phyloP scores from a whole-genome alignment of 73 alveolate species.

The Durusdinium trenchii region DNA sequence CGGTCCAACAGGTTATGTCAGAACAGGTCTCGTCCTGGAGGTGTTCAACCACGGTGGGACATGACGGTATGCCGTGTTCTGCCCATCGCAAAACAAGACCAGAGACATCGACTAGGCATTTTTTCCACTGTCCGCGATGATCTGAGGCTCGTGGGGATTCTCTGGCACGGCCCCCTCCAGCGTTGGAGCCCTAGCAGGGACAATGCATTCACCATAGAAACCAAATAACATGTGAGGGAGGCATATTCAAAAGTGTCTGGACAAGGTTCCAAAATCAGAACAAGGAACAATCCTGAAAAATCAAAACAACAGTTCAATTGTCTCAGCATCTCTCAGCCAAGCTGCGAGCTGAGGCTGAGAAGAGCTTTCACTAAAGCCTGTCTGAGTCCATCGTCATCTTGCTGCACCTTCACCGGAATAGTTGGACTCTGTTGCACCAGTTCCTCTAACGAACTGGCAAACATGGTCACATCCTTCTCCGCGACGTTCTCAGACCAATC shows the following conservation, averaged over 20 bases:
- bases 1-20: background rate
- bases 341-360: no score
- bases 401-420: background rate
- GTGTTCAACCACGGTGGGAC: background rate
- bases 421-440: constrained; percentile 21
- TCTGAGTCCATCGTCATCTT: background rate
- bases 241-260: background rate
- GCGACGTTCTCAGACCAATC: background rate
- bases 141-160: constrained; percentile 56
- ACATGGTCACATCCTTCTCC: background rate
- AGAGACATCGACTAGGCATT: background rate
- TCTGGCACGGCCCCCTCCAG: constrained; percentile 67
- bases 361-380: constrained; percentile 14
- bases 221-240: background rate
- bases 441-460: constrained; percentile 22
- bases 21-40: background rate
- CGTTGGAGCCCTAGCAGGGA: constrained; percentile 22
- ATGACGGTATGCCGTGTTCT: background rate
- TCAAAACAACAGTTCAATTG: no score
- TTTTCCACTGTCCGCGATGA: background rate
- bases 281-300: no score
- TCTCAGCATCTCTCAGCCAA: no score
- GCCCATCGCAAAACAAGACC: background rate
- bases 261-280: background rate
- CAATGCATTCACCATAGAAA: background rate